Conservation (phyloP, 2,329 filamentous ascomycete species). For the Drechslerella dactyloides region DNA sequence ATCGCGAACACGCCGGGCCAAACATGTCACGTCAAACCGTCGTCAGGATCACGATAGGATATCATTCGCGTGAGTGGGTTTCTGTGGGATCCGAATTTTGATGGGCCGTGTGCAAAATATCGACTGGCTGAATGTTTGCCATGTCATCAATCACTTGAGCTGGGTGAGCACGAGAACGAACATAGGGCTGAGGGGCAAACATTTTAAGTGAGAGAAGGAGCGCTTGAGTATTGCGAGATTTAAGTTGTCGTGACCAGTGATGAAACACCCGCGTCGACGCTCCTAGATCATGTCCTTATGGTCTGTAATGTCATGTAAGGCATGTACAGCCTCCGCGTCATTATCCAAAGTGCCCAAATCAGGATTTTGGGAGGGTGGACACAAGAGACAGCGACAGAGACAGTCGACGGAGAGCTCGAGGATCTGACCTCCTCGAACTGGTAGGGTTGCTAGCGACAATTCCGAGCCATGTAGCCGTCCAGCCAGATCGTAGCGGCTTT, state of each 20-base stretch:
- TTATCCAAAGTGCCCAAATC: conserved; percentile 15
- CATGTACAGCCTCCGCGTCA: conserved; percentile 16
- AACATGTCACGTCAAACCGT: not conserved
- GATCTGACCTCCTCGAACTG: not conserved
- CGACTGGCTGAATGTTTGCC: conserved; percentile 45
- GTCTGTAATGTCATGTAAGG: too few species aligned
- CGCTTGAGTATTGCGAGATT: not conserved
- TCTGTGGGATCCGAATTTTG: not conserved
- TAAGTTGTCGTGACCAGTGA: conserved; percentile 37
- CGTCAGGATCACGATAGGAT: conserved; percentile 6
- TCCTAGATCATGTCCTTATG: not conserved
- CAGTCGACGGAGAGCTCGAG: not conserved
- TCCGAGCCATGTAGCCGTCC: too few species aligned
- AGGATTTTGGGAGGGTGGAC: conserved; percentile 27
- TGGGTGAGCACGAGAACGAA: conserved; percentile 37
- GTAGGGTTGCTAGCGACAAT: not conserved
- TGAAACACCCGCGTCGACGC: conserved; percentile 24
- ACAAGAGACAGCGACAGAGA: not conserved
- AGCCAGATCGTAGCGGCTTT: too few species aligned
- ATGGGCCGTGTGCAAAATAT: conserved; percentile 19
- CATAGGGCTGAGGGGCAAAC: conserved; percentile 28
- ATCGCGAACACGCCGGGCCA: not conserved
- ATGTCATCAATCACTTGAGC: conserved; percentile 51
- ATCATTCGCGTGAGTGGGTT: not conserved
- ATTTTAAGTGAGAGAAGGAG: conserved; percentile 1